These are phyloP conservation scores for Athelia psychrophila DNA, from an alignment of 1,284 basidiomycete species.

Conservation along the genomic window DNA sequence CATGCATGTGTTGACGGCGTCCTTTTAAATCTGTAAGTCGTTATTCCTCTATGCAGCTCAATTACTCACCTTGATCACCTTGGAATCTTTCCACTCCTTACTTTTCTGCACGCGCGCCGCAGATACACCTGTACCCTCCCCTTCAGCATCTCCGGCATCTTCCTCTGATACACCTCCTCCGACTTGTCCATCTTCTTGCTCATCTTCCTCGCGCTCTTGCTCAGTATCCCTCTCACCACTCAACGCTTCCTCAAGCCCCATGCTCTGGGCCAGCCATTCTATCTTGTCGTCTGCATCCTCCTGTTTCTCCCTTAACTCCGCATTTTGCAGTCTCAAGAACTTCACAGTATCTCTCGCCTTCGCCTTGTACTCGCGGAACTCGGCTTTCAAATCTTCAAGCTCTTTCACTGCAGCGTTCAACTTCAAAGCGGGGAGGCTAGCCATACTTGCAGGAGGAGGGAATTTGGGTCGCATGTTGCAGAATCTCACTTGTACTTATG, in stretches of 20 bases:
- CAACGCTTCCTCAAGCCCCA: neutral
- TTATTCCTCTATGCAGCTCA: neutral
- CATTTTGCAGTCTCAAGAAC: neutral
- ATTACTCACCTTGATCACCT: neutral
- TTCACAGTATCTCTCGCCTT: neutral
- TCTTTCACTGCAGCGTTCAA: neutral
- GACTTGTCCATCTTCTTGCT: neutral
- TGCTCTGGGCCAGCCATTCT: neutral
- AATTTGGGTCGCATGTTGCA: neutral
- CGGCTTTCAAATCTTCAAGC: neutral
- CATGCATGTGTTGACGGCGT: neutral
- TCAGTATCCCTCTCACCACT: neutral
- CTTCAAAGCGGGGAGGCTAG: neutral
- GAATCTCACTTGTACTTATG: neutral
- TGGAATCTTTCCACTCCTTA: neutral
- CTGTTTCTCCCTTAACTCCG: neutral
- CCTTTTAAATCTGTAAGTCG: neutral
- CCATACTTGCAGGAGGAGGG: neutral
- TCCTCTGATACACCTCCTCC: neutral
- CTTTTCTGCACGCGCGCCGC: neutral
- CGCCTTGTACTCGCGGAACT: neutral
- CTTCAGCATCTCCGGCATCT: neutral
- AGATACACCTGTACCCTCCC: neutral
- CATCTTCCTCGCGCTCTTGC: neutral
- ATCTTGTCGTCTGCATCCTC: neutral